Evolutionary conservation across 306 rosid genomes (phyloP), one percentile per base, ranked within the genome.

Genomic region (Citrullus colocynthis): DNA sequence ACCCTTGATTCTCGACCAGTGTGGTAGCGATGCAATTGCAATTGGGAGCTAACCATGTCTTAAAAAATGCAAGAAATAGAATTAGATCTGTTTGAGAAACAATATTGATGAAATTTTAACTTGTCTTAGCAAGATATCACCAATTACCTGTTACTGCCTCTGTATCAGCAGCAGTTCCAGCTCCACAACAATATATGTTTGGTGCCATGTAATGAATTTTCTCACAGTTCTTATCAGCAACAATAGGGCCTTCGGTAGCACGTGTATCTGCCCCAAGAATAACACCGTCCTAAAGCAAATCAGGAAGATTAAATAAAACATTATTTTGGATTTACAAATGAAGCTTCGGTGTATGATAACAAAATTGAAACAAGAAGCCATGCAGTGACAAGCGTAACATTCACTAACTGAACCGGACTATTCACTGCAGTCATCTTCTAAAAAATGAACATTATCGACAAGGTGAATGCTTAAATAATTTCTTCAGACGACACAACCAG

Each of bases 161-260:
- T 34, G 99, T 95, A 80, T 95, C 98, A 74, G 97, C 98, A 79
- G 99, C 99, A 77, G 99, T 95, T 79, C 99, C 99, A 9, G 99
- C 98, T 79, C 99, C 99, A 83, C 98, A 95, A 72, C 99, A 95
- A 79, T 92, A 92, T 41, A 95, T 95, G 64, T 95, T 95, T 7
- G 99, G 99, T 4, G 99, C 99, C 99, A 95, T 92, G 62, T 87
- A 95, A 76, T 95, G 99, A 79, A 95, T 95, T 76, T 95, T 95
- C 84, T 93, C 98, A 82, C 98, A 93, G 87, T 93, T 93, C 77
- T 93, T 93, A 80, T 93, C 98, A 54, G 91, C 88, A 30, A 93
- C 98, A 75, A 90, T 91, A 81, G 97, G 97, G 32, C 98, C 98
- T 85, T 91, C 97, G 13, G 97, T 93, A 62, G 98, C 98, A 81